These are phyloP conservation scores for Picea abies DNA, from an alignment of 83 land plant species.

Conservation along the genomic window DNA sequence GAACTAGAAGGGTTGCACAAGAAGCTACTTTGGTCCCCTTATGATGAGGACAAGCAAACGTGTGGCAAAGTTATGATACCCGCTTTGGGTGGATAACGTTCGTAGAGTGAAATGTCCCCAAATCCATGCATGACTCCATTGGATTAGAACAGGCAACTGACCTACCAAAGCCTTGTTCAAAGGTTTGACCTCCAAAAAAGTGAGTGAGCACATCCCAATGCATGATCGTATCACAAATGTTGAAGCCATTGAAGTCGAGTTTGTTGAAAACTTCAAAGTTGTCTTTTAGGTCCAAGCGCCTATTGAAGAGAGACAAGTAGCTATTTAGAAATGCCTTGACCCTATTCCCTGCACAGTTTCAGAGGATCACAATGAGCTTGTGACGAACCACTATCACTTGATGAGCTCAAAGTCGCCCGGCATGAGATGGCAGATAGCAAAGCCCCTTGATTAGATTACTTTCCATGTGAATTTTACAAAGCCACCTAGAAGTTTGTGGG, in stretches of 20 bases:
- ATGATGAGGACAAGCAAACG: too few species aligned
- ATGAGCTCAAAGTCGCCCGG: not conserved
- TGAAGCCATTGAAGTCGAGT: not conserved
- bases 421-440: too few species aligned
- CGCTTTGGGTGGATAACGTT: not conserved
- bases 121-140: not conserved
- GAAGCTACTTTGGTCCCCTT: too few species aligned
- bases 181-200: not conserved
- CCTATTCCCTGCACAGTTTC: not conserved
- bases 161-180: not conserved
- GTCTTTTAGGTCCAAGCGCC: not conserved
- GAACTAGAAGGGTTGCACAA: too few species aligned
- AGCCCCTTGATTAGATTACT: too few species aligned
- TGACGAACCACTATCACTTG: not conserved
- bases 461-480: not conserved
- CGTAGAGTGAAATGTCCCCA: not conserved
- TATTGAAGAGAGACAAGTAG: not conserved
- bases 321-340: not conserved
- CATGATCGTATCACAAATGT: not conserved
- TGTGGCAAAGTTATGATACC: too few species aligned
- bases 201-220: not conserved
- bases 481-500: too few species aligned
- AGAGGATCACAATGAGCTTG: not conserved
- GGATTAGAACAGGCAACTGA: not conserved
- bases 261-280: not conserved